These are phyloP conservation scores for Medakamo hakoo DNA, from an alignment of 139 green algal genomes.

Conservation along the genomic window DNA sequence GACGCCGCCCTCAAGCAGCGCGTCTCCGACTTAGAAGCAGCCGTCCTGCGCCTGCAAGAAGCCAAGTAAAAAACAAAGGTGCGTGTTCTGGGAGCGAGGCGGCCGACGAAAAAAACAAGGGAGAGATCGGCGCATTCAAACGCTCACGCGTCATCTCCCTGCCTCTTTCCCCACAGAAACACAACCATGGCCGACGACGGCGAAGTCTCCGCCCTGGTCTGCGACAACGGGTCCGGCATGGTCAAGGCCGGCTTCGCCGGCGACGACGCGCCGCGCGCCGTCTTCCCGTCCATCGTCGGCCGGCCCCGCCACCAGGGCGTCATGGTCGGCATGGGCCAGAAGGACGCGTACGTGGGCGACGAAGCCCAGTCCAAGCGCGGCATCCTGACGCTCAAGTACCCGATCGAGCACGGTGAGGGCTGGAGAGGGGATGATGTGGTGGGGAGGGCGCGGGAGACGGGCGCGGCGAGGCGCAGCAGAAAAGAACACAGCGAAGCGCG, in stretches of 20 bases:
- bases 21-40: too few relatives aligned
- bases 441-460: slow-evolving; percentile 37
- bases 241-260: slow-evolving; percentile 85
- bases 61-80: too few relatives aligned
- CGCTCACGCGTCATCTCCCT: too few relatives aligned
- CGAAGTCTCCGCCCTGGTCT: slow-evolving; percentile 86
- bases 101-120: too few relatives aligned
- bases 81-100: too few relatives aligned
- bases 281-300: slow-evolving; percentile 65
- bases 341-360: slow-evolving; percentile 66
- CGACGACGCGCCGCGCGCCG: slow-evolving; percentile 83
- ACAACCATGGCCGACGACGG: too few relatives aligned
- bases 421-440: slow-evolving; percentile 8
- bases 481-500: slow-evolving; percentile 94
- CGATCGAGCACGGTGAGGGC: slow-evolving; percentile 47
- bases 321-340: slow-evolving; percentile 85
- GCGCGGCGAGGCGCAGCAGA: slow-evolving; percentile 93
- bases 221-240: slow-evolving; percentile 68
- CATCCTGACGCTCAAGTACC: slow-evolving; percentile 22
- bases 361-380: slow-evolving; percentile 26
- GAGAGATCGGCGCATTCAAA: too few relatives aligned
- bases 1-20: too few relatives aligned
- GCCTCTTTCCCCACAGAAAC: too few relatives aligned
- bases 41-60: too few relatives aligned
- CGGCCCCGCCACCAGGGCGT: too few relatives aligned